Evolutionary conservation across 2,329 filamentous ascomycete genomes (phyloP).

Genomic region (Penicillium rolfsii): DNA sequence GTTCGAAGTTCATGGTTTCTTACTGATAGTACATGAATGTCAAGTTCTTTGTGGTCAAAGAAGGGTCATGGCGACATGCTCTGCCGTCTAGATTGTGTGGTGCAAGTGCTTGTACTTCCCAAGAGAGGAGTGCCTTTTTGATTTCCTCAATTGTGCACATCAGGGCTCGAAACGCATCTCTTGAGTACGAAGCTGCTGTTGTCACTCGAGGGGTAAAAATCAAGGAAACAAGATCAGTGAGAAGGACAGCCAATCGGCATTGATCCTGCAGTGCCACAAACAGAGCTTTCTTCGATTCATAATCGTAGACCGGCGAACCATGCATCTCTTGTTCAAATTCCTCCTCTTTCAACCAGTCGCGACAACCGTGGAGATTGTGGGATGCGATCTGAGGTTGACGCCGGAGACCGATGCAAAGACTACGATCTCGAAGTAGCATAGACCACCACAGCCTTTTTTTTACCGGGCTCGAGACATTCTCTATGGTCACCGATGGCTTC

Average conservation of each 20-base stretch:
- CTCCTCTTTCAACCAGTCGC: conserved; percentile 42
- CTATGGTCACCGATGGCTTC: conserved; percentile 44
- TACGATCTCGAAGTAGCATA: conserved; percentile 57
- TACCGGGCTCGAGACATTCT: conserved; percentile 39
- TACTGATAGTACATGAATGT: conserved; percentile 60
- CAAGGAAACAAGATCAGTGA: conserved; percentile 53
- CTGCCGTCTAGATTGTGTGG: not conserved
- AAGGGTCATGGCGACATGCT: conserved; percentile 43
- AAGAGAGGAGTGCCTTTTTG: conserved; percentile 23
- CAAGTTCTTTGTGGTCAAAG: conserved; percentile 52
- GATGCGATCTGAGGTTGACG: conserved; percentile 56
- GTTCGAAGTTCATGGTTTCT: conserved; percentile 21
- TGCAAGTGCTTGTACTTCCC: conserved; percentile 20
- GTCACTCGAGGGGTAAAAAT: conserved; percentile 45
- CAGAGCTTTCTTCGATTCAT: conserved; percentile 51
- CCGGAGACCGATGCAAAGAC: conserved; percentile 55
- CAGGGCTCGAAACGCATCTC: conserved; percentile 19
- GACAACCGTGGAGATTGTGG: conserved; percentile 52
- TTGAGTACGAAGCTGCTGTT: conserved; percentile 13
- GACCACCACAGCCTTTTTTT: conserved; percentile 61
- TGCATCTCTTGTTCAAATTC: conserved; percentile 55
- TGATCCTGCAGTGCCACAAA: conserved; percentile 53
- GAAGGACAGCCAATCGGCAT: conserved; percentile 50
- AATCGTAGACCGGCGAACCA: conserved; percentile 51
- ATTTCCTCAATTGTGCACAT: conserved; percentile 19